Evolutionary conservation across 2,329 filamentous ascomycete species (phyloP).

Genomic region (Cordyceps tenuipes): DNA sequence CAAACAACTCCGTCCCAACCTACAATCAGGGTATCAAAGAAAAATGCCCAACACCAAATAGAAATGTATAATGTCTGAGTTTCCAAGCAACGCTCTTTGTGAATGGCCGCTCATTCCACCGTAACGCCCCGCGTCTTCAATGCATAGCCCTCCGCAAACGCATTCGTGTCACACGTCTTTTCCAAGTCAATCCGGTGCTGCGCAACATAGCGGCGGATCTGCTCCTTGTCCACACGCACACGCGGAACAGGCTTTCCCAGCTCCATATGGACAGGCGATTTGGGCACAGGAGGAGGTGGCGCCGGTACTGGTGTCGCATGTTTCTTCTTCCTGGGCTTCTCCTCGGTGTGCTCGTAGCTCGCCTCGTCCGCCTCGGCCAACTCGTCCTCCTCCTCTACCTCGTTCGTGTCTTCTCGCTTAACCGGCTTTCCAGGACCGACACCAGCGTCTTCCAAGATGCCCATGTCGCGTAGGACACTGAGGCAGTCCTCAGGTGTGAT

Average conservation of each 20-base stretch:
- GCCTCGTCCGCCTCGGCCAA: slow-evolving; percentile 10
- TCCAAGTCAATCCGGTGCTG: slow-evolving; percentile 54
- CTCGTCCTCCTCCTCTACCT: slow-evolving; percentile 17
- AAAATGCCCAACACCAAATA: too few species aligned
- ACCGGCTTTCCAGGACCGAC: slow-evolving; percentile 33
- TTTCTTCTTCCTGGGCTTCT: slow-evolving; percentile 22
- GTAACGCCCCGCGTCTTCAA: slow-evolving; percentile 30
- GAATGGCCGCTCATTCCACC: slow-evolving; percentile 3
- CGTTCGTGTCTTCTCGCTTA: slow-evolving; percentile 17
- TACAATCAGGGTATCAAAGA: too few species aligned
- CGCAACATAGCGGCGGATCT: slow-evolving; percentile 58
- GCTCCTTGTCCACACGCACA: slow-evolving; percentile 45
- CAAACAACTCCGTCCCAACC: too few species aligned
- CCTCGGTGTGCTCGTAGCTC: slow-evolving; percentile 17
- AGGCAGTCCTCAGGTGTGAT: slow-evolving; percentile 82
- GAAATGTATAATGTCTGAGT: too few species aligned
- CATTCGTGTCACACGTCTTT: slow-evolving; percentile 61
- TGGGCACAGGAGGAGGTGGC: slow-evolving; percentile 12
- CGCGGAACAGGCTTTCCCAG: slow-evolving; percentile 27
- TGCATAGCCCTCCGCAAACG: slow-evolving; percentile 64
- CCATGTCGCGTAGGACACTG: slow-evolving; percentile 70
- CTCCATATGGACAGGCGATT: slow-evolving; percentile 4
- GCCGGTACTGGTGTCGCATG: neutral
- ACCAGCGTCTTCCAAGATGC: slow-evolving; percentile 53
- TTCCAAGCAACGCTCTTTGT: too few species aligned